Evolutionary conservation across 495 filamentous ascomycete species (phyloP).

Genomic region (Penicillium lagena): DNA sequence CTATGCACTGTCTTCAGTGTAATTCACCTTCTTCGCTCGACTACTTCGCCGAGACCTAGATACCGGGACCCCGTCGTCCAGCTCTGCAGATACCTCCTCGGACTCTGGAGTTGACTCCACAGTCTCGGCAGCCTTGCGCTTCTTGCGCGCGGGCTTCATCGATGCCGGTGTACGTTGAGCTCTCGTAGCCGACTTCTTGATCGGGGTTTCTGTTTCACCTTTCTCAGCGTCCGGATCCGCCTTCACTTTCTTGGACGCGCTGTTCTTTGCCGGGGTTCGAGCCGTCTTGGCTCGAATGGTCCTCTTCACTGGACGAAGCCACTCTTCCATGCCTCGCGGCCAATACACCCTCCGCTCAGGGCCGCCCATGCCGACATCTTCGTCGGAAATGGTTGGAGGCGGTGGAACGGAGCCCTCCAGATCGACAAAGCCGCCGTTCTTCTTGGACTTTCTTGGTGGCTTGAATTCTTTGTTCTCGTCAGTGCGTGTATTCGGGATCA

Average conservation of each 20-base stretch:
- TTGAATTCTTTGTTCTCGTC: slow-evolving; percentile 68
- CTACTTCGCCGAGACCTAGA: slow-evolving; percentile 22
- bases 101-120: slow-evolving; percentile 21
- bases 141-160: slow-evolving; percentile 20
- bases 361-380: slow-evolving; percentile 84
- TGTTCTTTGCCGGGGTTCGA: slow-evolving; percentile 15
- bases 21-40: slow-evolving; percentile 39
- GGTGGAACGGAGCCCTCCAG: slow-evolving; percentile 41
- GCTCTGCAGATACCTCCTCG: slow-evolving; percentile 8
- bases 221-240: slow-evolving; percentile 6
- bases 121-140: slow-evolving; percentile 26
- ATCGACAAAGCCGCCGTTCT: slow-evolving; percentile 43
- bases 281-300: slow-evolving; percentile 52
- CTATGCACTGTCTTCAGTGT: slow-evolving; percentile 36
- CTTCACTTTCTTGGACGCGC: slow-evolving; percentile 16
- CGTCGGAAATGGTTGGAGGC: slow-evolving; percentile 45
- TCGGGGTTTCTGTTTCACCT: slow-evolving; percentile 9
- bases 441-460: slow-evolving; percentile 43
- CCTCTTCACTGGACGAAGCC: slow-evolving; percentile 75
- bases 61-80: slow-evolving; percentile 7
- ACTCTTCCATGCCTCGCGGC: slow-evolving; percentile 84
- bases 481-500: slow-evolving; percentile 67
- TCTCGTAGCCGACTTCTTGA: slow-evolving; percentile 12
- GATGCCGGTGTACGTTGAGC: slow-evolving; percentile 12
- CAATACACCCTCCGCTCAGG: slow-evolving; percentile 84